Percentiles rank a stretch among this genome's conserved stretches.
phyloP scores from a whole-genome alignment of 352 stramenopile species.

The Phytopythium kandeliae region DNA sequence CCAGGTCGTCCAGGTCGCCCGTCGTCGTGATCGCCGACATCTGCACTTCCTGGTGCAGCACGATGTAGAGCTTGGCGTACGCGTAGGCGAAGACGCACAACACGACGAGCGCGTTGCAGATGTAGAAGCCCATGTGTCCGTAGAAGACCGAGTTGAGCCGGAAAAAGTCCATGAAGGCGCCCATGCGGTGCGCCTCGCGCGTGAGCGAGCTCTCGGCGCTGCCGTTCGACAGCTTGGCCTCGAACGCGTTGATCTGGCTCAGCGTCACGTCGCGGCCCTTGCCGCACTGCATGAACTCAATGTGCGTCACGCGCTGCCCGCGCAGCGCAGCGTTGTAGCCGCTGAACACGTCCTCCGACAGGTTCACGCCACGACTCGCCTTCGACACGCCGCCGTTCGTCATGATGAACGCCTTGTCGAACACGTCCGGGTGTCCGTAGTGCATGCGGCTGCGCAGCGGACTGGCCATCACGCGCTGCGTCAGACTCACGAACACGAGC shows the following conservation, averaged over 20 bases:
- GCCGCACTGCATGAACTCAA: slow-evolving; percentile 87
- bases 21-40: slow-evolving; percentile 75
- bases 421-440: slow-evolving; percentile 87
- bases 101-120: slow-evolving; percentile 77
- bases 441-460: slow-evolving; percentile 79
- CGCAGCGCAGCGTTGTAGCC: slow-evolving; percentile 80
- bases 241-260: slow-evolving; percentile 85
- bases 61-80: slow-evolving; percentile 85
- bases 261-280: slow-evolving; percentile 86
- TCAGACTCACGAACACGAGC: slow-evolving; percentile 85
- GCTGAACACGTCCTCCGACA: slow-evolving; percentile 88
- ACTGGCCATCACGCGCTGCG: slow-evolving; percentile 73
- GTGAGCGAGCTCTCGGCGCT: slow-evolving; percentile 76
- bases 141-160: slow-evolving; percentile 89
- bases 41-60: slow-evolving; percentile 68
- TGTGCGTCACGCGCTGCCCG: slow-evolving; percentile 70
- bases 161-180: slow-evolving; percentile 83
- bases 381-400: slow-evolving; percentile 82
- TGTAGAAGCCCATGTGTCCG: slow-evolving; percentile 87
- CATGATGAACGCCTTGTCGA: slow-evolving; percentile 87
- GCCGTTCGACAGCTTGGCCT: slow-evolving; percentile 83
- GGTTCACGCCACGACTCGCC: slow-evolving; percentile 84
- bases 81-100: slow-evolving; percentile 77
- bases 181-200: slow-evolving; percentile 80
- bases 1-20: slow-evolving; percentile 60